Evolutionary conservation across 495 filamentous ascomycete species (phyloP), one percentile per base, ranked within the genome.

Genomic region (Saxophila tyrrhenica): DNA sequence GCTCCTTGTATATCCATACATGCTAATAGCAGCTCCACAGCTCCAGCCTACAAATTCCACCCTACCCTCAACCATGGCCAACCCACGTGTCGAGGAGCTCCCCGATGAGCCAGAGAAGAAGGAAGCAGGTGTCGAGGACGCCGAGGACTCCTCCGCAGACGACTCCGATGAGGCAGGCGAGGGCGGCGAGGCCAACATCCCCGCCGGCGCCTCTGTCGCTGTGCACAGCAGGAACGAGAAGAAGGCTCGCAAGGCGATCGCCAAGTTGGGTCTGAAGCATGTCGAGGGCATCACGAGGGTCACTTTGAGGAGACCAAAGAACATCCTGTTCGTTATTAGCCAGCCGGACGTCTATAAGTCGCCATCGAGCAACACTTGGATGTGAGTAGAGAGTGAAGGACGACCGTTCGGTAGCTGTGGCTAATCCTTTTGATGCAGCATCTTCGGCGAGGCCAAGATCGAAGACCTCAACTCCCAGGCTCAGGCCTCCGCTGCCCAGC

Each of bases 401-500:
- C 17, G 41, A 8, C 7, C 17, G 8, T 46, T 24, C 1, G 3
- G 15, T 2, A 17, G 13, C 17, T 21, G 20, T 15, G 11, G 20
- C n/a, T 25, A 17, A 24, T 43, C 0, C 15, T 43, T 13, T 15
- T 13, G 3, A 7, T 25, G 23, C 50, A 98, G 92, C 74, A 94
- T 99, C 75, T 99, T 99, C 73, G 92, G 92, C 70, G 92, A 99
- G 78, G 94, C 94, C 69, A 99, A 99, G 85, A 99, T 94, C 66
- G 94, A 99, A 78, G 94, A 99, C 75, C 77, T 97, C 64, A 97
- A 95, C 82, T 89, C 91, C 66, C 87, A 89, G 67, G 91, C 92
- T 64, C 91, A 95, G 77, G 86, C 89, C 66, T 85, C 83, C 64
- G 90, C 89, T 61, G 91, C 89, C 59, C 87, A 94, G 72, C 86